Evolutionary conservation across 2,329 filamentous ascomycete species (phyloP).

Genomic region (Nannizziopsis barbatae): DNA sequence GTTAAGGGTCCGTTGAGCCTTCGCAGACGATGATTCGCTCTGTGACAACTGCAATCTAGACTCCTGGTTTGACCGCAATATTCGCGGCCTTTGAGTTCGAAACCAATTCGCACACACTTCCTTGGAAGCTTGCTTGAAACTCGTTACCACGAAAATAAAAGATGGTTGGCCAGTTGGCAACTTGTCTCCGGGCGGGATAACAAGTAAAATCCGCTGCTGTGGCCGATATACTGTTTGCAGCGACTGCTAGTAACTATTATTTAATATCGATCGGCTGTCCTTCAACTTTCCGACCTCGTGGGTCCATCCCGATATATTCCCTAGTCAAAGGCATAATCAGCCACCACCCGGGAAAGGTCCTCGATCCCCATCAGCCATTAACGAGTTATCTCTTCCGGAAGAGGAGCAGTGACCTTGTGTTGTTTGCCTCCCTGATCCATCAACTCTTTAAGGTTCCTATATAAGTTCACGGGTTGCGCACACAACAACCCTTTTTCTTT

Average conservation of each 20-base stretch:
- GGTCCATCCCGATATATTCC: conserved; percentile 2
- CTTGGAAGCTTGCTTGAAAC: not conserved
- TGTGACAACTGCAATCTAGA: not conserved
- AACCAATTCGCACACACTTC: too few species aligned
- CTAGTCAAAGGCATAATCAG: not conserved
- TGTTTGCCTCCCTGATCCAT: not conserved
- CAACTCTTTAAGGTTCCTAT: too few species aligned
- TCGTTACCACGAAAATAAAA: not conserved
- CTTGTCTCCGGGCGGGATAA: too few species aligned
- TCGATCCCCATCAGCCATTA: not conserved
- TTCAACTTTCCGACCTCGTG: not conserved
- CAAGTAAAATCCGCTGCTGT: too few species aligned
- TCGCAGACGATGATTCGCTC: not conserved
- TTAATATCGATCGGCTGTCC: too few species aligned
- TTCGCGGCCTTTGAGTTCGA: too few species aligned
- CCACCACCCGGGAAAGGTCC: not conserved
- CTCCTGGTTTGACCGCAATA: not conserved
- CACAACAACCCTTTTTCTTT: too few species aligned
- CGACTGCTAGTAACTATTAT: too few species aligned
- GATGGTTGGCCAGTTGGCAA: not conserved
- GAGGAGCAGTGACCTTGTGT: not conserved
- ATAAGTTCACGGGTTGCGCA: too few species aligned
- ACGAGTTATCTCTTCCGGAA: not conserved
- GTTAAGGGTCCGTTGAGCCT: too few species aligned
- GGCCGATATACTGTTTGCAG: too few species aligned